phyloP scores from a whole-genome alignment of 768 basidiomycete species.

The Calocera viscosa region DNA sequence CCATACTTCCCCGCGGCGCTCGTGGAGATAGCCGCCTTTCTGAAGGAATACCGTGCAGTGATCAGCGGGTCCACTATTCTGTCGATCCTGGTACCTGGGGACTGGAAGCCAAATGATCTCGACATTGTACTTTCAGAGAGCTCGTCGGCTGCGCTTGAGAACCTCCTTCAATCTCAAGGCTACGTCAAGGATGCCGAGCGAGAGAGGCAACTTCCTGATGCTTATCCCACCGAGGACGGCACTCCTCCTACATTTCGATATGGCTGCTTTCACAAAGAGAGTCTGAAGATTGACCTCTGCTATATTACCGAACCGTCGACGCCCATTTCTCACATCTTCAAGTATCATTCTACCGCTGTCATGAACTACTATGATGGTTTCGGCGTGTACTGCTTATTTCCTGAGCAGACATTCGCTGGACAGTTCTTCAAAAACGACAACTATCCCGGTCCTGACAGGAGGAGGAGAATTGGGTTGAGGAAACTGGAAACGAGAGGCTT shows the following conservation, averaged over 20 bases:
- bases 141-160: neutral
- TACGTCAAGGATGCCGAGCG: neutral
- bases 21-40: neutral
- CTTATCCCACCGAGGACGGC: neutral
- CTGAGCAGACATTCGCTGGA: neutral
- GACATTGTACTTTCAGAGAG: neutral
- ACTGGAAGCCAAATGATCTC: neutral
- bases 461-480: neutral
- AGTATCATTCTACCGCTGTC: neutral
- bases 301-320: neutral
- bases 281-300: neutral
- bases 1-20: neutral
- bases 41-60: neutral
- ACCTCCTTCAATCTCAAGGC: neutral
- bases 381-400: neutral
- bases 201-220: neutral
- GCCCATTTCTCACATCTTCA: neutral
- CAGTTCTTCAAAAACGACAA: neutral
- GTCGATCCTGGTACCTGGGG: neutral
- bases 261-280: neutral
- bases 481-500: neutral
- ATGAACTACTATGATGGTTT: neutral
- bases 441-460: neutral
- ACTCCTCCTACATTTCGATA: neutral
- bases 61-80: neutral